Evolutionary conservation across 2,329 filamentous ascomycete species (phyloP), one percentile per base, ranked within the genome.

Genomic region (Phoma herbarum): DNA sequence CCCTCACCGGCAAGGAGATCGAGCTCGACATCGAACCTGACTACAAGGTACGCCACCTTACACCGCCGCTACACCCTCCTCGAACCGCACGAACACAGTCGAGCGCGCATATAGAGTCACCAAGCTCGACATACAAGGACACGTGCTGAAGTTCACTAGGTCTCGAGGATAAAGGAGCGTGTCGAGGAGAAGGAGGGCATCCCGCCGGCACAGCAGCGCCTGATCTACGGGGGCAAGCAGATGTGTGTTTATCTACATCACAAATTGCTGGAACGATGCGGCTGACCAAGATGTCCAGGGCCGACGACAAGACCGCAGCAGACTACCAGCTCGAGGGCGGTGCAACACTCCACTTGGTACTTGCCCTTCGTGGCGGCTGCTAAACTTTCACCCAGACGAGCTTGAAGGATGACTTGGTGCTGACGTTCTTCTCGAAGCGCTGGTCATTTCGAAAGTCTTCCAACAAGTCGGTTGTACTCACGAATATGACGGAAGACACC

Each of bases 181-280:
- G 95, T 99, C 55, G 95, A 99, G 80, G 95, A 99, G 83, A 98
- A 98, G 82, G 95, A 98, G 77, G 95, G 95, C 57, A 99, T 99
- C 71, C 94, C 95, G 42, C 95, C 95, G 1, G 93, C 95, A 18
- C 95, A 99, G 81, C 95, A 99, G 81, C 89, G 95, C 59, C 83
- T 99, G 66, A 99, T 99, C 74, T 97, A 90, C 76, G 93, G 94
- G 52, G 95, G 95, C 73, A 99, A 99, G 84, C 95, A 99, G 79
- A 97, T 99, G 95, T 97, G 71, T 51, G 78, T 60, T 10, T 22
- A 4, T 33, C 25, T 3, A 43, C 8, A 5, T 25, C 29, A 23
- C 20, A 28, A 45, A 22, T 14, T 14, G 18, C 28, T 18, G 18
- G 23, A 43, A n/a, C 18, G 29, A 9, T 2, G 2, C 42, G 28